Evolutionary conservation across 1,284 basidiomycete species (phyloP), one percentile per base, ranked within the genome.

Genomic region (Gastroboletus turbinatus): DNA sequence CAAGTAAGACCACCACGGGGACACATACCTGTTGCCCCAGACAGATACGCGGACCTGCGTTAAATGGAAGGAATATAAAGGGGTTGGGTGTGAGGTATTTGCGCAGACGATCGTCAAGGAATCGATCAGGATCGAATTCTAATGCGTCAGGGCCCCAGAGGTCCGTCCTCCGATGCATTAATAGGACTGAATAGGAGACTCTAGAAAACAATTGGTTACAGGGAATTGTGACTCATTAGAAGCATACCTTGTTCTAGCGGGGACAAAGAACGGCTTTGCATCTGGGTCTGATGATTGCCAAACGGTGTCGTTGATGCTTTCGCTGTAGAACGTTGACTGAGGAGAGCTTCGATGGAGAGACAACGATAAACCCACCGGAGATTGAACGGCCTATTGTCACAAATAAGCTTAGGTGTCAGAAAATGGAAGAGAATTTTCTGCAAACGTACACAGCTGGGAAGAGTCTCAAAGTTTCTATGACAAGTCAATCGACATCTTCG

Each of bases 111-210:
- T 68, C 70, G 52, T 81, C 81, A 7, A 82, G 62, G 71, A 77
- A 82, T 5, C 82, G 72, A 48, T 82, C 75, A 0, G 81, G 82
- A 53, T 82, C 79, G 58, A 82, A 83, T 29, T 64, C 52, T 16
- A 66, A 45, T 16, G 67, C 85, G 62, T 85, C 83, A 0, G 83
- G 82, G 6, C 85, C 85, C 87, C 86, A 88, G 0, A 87, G 73
- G 56, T 87, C 83, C 49, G 72, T 78, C 21, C 83, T 76, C 33
- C 85, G 73, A 32, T 87, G 86, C 82, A 86, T 85, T 52, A 83
- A 60, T 56, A 84, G 76, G 7, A 84, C 80, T 1, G 79, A 83
- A 62, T 83, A 87, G 0, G 65, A 59, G 14, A 75, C 58, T 50
- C 82, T 83, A 53, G 1, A 46, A 48, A 19, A 30, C 5, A 2